A percentile compares a stretch with the other conserved stretches of the same genome.
phyloP scores from a whole-genome alignment of 1,284 basidiomycete species.

The Ganoderma resinaceum region DNA sequence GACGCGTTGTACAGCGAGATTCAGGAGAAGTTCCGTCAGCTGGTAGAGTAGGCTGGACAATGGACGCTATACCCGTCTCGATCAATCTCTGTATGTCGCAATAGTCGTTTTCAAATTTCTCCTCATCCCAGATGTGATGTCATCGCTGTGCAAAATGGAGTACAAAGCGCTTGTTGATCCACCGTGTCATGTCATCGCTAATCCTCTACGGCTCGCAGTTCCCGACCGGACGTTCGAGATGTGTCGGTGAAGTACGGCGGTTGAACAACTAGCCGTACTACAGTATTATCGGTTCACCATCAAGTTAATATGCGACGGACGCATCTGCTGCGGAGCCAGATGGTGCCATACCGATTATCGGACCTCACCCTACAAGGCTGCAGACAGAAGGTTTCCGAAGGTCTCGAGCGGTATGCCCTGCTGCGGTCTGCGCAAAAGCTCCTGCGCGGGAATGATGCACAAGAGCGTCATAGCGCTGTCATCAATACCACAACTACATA shows the following conservation, averaged over 20 bases:
- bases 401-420: conserved; percentile 15
- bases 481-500: conserved; percentile 9
- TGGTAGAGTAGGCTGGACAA: conserved; percentile 69
- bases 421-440: conserved; percentile 27
- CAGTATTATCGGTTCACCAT: not conserved
- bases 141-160: not conserved
- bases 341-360: conserved; percentile 13
- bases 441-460: conserved; percentile 15
- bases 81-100: conserved; percentile 20
- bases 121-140: conserved; percentile 1
- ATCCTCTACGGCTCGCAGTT: not conserved
- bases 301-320: not conserved
- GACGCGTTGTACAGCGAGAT: conserved; percentile 85
- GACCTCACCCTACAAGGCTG: not conserved
- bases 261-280: not conserved
- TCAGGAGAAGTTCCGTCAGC: conserved; percentile 87
- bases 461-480: conserved; percentile 13
- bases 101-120: conserved; percentile 7
- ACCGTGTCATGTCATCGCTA: not conserved
- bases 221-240: not conserved
- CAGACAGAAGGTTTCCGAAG: conserved; percentile 11
- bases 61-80: conserved; percentile 36
- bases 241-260: not conserved
- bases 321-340: conserved; percentile 14
- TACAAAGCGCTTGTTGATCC: not conserved